Conservation (phyloP, 2,329 filamentous ascomycete species). For the Aurifilum marmelostoma region DNA sequence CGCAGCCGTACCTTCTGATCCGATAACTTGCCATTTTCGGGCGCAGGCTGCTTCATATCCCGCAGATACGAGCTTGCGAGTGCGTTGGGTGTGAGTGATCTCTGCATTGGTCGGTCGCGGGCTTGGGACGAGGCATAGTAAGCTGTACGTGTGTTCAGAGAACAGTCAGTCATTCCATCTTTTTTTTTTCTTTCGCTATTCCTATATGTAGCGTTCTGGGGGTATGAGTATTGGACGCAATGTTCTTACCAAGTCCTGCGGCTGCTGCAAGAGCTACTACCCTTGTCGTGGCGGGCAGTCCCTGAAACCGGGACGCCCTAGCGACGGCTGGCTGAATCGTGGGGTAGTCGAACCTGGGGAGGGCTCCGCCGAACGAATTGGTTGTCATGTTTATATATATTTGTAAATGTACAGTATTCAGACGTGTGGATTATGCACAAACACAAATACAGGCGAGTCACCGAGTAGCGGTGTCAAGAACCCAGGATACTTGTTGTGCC, state of each 20-base stretch:
- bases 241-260: conserved; percentile 24
- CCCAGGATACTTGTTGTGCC: no score
- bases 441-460: neutral
- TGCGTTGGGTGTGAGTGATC: neutral
- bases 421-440: neutral
- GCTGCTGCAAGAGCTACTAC: conserved; percentile 24
- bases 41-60: neutral
- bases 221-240: neutral
- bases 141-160: neutral
- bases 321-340: conserved; percentile 24
- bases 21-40: neutral
- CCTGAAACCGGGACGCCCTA: conserved; percentile 23
- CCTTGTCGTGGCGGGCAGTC: conserved; percentile 21
- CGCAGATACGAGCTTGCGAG: neutral
- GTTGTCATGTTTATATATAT: conserved; percentile 25
- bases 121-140: conserved; percentile 23
- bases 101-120: conserved; percentile 8
- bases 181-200: no score
- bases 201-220: neutral
- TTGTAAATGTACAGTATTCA: neutral
- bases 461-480: neutral
- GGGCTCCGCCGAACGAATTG: conserved; percentile 29
- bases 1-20: neutral
- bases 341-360: conserved; percentile 29
- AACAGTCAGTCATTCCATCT: neutral